Conservation (phyloP, 495 filamentous ascomycete species). For the Mytilinidion resinicola region DNA sequence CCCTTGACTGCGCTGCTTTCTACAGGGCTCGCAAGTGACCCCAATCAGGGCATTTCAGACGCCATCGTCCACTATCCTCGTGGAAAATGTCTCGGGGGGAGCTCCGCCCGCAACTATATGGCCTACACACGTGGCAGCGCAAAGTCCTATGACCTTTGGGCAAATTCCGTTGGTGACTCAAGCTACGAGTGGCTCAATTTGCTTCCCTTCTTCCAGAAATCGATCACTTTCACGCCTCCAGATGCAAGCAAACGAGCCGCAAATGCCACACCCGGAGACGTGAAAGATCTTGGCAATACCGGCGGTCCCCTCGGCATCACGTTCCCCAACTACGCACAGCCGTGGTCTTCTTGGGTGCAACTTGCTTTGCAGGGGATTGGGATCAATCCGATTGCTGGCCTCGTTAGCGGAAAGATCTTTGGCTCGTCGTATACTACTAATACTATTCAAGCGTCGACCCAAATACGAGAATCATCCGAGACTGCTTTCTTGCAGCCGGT, state of each 20-base stretch:
- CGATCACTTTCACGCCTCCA: constrained; percentile 47
- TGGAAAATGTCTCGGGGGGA: constrained; percentile 29
- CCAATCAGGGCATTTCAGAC: neutral
- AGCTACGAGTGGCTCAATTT: constrained; percentile 48
- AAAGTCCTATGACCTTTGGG: constrained; percentile 48
- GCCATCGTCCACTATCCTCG: constrained; percentile 22
- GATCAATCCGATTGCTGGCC: constrained; percentile 23
- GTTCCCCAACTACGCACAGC: constrained; percentile 43
- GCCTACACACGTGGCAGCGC: constrained; percentile 34
- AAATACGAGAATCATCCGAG: constrained; percentile 37
- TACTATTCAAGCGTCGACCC: constrained; percentile 36
- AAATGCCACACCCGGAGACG: constrained; percentile 42
- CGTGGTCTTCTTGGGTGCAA: neutral
- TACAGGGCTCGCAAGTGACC: neutral
- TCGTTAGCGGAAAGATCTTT: constrained; percentile 29
- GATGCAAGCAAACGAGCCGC: constrained; percentile 27
- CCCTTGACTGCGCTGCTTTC: too few relatives aligned
- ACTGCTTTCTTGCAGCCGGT: constrained; percentile 37
- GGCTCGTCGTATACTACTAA: constrained; percentile 30
- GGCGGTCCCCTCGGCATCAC: constrained; percentile 48
- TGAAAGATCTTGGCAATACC: constrained; percentile 27
- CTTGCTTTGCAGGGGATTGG: neutral
- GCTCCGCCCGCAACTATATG: constrained; percentile 24
- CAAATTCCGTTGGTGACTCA: constrained; percentile 47
- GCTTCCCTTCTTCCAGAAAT: constrained; percentile 50